Conservation (phyloP, 129 eudicot species). For the Artemisia tridentata region DNA sequence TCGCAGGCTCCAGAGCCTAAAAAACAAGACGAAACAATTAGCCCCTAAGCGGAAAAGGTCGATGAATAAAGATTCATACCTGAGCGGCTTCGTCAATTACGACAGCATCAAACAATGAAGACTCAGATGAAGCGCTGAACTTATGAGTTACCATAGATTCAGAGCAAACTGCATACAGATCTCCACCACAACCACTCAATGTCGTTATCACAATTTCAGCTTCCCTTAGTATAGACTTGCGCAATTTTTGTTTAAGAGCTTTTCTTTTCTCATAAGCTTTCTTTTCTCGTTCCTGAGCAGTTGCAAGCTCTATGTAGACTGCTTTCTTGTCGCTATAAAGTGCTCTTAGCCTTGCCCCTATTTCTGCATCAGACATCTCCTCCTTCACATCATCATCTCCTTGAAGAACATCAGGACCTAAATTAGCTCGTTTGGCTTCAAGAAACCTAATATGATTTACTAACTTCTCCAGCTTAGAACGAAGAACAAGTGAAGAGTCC, state of each 20-base stretch:
- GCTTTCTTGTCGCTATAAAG: slow-evolving; percentile 65
- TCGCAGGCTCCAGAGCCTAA: slow-evolving; percentile 98
- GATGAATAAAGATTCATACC: slow-evolving; percentile 39
- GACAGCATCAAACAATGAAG: slow-evolving; percentile 87
- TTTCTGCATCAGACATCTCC: slow-evolving; percentile 69
- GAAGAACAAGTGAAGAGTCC: slow-evolving; percentile 51
- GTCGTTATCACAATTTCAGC: slow-evolving; percentile 94
- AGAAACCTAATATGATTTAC: slow-evolving; percentile 68
- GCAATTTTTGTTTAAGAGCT: slow-evolving; percentile 62
- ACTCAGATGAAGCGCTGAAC: slow-evolving; percentile 54
- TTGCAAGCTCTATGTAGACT: slow-evolving; percentile 59
- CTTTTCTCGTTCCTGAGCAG: slow-evolving; percentile 76
- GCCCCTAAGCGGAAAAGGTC: slow-evolving; percentile 8
- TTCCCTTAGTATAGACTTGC: slow-evolving; percentile 75
- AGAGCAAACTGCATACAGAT: slow-evolving; percentile 75
- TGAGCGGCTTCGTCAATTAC: slow-evolving; percentile 99
- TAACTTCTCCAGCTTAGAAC: slow-evolving; percentile 77
- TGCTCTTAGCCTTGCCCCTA: slow-evolving; percentile 61
- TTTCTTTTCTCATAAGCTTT: slow-evolving; percentile 69
- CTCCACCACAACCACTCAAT: slow-evolving; percentile 98
- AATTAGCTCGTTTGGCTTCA: slow-evolving; percentile 88
- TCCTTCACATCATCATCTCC: slow-evolving; percentile 41
- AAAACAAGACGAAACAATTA: not conserved
- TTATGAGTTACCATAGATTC: slow-evolving; percentile 59
- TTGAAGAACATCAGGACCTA: slow-evolving; percentile 40